Evolutionary conservation across 768 basidiomycete genomes (phyloP).

Genomic region (Trichaptum fuscoviolaceum): DNA sequence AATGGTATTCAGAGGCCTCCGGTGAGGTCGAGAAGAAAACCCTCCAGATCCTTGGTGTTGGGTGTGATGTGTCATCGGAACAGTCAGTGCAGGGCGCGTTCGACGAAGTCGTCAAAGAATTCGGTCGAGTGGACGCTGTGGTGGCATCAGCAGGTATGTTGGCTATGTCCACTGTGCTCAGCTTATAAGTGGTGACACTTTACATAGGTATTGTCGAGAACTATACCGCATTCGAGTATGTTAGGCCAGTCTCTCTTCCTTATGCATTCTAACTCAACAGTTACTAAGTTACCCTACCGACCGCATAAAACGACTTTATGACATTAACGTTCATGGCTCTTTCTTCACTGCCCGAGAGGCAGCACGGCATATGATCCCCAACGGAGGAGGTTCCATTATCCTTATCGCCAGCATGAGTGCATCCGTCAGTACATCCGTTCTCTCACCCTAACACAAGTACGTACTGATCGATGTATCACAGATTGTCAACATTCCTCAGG

Average conservation of each 20-base stretch:
- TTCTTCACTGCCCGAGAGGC: constrained; percentile 97
- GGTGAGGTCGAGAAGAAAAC: not conserved
- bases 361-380: constrained; percentile 84
- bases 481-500: constrained; percentile 89
- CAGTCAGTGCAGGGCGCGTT: constrained; percentile 70
- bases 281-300: constrained; percentile 72
- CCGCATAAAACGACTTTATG: constrained; percentile 76
- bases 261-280: constrained; percentile 12
- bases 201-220: constrained; percentile 78
- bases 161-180: constrained; percentile 13
- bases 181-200: constrained; percentile 6
- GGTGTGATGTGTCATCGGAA: constrained; percentile 87
- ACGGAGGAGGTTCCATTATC: constrained; percentile 74
- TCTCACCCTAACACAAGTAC: constrained; percentile 3
- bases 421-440: constrained; percentile 44
- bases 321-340: constrained; percentile 91
- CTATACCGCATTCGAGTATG: constrained; percentile 79
- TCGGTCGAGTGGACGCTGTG: constrained; percentile 72
- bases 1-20: constrained; percentile 9
- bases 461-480: constrained; percentile 24
- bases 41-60: constrained; percentile 67
- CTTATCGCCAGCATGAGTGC: constrained; percentile 91
- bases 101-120: constrained; percentile 52
- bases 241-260: constrained; percentile 8
- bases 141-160: constrained; percentile 81